Evolutionary conservation across 225 moss, liverwort and hornwort genomes (phyloP), one percentile per base, ranked within the genome.

Genomic region (Bryum argenteum): DNA sequence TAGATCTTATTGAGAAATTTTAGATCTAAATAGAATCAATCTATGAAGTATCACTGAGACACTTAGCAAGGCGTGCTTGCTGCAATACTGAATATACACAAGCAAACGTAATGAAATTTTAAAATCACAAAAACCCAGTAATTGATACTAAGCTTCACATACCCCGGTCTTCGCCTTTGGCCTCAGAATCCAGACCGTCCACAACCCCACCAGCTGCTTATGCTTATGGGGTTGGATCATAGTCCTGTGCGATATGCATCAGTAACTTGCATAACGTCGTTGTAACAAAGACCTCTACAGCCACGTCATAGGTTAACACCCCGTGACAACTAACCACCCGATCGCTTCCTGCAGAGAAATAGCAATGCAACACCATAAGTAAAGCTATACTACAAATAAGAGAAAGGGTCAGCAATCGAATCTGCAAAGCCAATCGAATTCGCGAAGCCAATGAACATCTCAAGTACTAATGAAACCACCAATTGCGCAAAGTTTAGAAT

Each of bases 211-310:
- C 68, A 72, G 69, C 19, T 58, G 78, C 57, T 61, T 61, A 50
- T 68, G 82, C n/a, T n/a, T n/a, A n/a, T n/a, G n/a, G 54, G 72
- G 68, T 64, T n/a, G 76, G 54, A 60, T 65, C 60, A 52, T 72
- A 54, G 21, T 65, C 54, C 55, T 64, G 60, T 47, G 69, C 48
- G 68, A 54, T 54, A n/a, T n/a, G 58, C 53, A 55, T 69, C 59
- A 53, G 45, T 58, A 64, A 58, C 67, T 52, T 63, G 78, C 75
- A 78, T 71, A 52, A n/a, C 65, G 75, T 41, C 48, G 68, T 54
- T 37, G n/a, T n/a, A n/a, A 76, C 65, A 48, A 79, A 58, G 59
- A 18, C 60, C 72, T 63, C 76, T 76, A 79, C 22, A 52, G 43
- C 66, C 77, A 60, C 53, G 76, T 72, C 79, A 83, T 76, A 64